Conservation (phyloP, 257 asterid genomes). For the Solanum dulcamara region DNA sequence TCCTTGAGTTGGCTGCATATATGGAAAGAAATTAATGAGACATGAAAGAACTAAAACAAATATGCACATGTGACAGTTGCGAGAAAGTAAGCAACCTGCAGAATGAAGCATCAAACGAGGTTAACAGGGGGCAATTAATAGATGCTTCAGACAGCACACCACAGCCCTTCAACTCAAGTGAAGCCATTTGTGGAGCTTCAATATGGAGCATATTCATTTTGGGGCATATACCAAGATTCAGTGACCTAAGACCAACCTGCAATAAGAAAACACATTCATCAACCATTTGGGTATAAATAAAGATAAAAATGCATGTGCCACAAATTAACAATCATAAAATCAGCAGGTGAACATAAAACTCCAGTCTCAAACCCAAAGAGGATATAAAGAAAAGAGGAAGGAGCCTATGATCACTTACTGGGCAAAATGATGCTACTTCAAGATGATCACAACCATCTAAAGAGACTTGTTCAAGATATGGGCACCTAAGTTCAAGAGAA, state of each 20-base stretch:
- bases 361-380: not conserved
- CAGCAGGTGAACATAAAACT: not conserved
- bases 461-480: slow-evolving; percentile 73
- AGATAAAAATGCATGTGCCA: not conserved
- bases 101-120: slow-evolving; percentile 96
- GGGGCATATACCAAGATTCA: slow-evolving; percentile 97
- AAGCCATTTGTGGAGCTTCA: slow-evolving; percentile 78
- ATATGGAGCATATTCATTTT: slow-evolving; percentile 61
- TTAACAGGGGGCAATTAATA: slow-evolving; percentile 70
- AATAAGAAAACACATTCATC: not conserved
- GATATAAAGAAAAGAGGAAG: not conserved
- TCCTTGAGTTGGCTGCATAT: slow-evolving; percentile 80
- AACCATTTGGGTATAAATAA: not conserved
- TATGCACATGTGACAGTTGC: not conserved
- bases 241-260: slow-evolving; percentile 88
- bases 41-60: not conserved
- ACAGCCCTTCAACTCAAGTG: slow-evolving; percentile 96
- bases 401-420: slow-evolving; percentile 41
- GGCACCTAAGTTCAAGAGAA: slow-evolving; percentile 70
- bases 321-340: not conserved
- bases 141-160: slow-evolving; percentile 81
- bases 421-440: slow-evolving; percentile 74
- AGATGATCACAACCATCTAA: slow-evolving; percentile 98
- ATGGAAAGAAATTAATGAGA: not conserved
- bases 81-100: slow-evolving; percentile 48